Base-by-base conservation (phyloP, 2,329 filamentous ascomycete species). In the Colletotrichum spaethianum region DNA sequence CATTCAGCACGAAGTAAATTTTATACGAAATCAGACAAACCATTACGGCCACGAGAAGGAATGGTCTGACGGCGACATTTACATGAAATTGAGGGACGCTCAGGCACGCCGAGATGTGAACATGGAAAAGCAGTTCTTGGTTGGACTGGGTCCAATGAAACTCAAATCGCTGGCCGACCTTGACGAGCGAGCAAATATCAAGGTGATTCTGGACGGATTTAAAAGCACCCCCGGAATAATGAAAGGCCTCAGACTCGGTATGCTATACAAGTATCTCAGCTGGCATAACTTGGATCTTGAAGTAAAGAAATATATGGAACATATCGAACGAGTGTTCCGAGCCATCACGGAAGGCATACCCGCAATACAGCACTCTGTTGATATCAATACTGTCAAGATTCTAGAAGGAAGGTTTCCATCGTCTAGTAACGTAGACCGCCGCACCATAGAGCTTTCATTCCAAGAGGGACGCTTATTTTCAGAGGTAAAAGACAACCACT, bases 81-180 rank as follows among this genome's bases (percentile, higher is more conserved):
- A 63, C 31, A 36, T 48, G 12, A 63, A 63, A 40, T 31, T 63
- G 44, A 63, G 63, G 44, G 63, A 65, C 28, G 48, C 53, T 55
- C 28, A 65, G 28, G 28, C 44, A 33, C 44, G 40, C 38, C 18
- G 52, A 12, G 52, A 65, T 33, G 55, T 44, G 52, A 28, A 33
- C 50, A 65, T 42, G 18, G 50, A 57, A 26, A 48, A 23, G 28
- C 38, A 65, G 38, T 65, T 65, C 40, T 26, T 36, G 33, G 26
- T 55, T 20, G n/a, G 52, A 33, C 63, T 65, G 28, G 52, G 63
- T n/a, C 63, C 63, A 26, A 57, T 55, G 28, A 65, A 65, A 26
- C 38, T 23, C 18, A 65, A 65, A 50, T 65, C 50, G 11, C 38
- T 65, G n/a, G 63, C 53, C 36, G 53, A 57, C 46, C 38, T 65